phyloP scores from a whole-genome alignment of 257 asterid genomes.

The Paulownia fortunei region DNA sequence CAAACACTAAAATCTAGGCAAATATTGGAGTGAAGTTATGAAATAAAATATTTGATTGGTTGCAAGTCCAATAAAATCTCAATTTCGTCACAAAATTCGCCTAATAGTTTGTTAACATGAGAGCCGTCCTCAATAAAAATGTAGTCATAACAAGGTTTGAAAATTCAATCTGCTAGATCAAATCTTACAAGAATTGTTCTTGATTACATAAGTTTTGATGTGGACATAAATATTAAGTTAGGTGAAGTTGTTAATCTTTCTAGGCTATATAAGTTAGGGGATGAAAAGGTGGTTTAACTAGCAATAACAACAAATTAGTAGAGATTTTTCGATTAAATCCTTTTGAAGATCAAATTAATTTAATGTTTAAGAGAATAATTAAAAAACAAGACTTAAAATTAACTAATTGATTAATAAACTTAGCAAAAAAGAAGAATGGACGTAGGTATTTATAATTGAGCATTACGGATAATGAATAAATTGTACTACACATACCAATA shows the following conservation, averaged over 20 bases:
- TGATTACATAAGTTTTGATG: conserved; percentile 5
- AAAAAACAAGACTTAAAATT: too few relatives aligned
- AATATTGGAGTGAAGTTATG: not conserved
- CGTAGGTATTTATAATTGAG: not conserved
- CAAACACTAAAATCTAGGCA: not conserved
- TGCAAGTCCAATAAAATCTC: not conserved
- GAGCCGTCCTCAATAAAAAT: not conserved
- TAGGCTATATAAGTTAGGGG: too few relatives aligned
- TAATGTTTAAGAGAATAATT: too few relatives aligned
- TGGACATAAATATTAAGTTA: not conserved
- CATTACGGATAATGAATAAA: too few relatives aligned
- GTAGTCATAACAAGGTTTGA: not conserved
- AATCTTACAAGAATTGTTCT: not conserved
- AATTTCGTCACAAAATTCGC: not conserved
- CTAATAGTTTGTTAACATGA: not conserved
- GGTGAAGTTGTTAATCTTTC: not conserved
- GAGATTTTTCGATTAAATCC: too few relatives aligned
- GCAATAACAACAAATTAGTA: too few relatives aligned
- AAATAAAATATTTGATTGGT: too few relatives aligned
- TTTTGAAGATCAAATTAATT: too few relatives aligned
- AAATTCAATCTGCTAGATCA: not conserved
- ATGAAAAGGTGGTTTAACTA: not conserved
- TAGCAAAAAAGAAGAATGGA: not conserved
- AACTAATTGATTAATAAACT: not conserved
- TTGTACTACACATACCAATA: too few relatives aligned